Conservation (phyloP, 1,284 basidiomycete genomes). For the Boletus subluridellus region DNA sequence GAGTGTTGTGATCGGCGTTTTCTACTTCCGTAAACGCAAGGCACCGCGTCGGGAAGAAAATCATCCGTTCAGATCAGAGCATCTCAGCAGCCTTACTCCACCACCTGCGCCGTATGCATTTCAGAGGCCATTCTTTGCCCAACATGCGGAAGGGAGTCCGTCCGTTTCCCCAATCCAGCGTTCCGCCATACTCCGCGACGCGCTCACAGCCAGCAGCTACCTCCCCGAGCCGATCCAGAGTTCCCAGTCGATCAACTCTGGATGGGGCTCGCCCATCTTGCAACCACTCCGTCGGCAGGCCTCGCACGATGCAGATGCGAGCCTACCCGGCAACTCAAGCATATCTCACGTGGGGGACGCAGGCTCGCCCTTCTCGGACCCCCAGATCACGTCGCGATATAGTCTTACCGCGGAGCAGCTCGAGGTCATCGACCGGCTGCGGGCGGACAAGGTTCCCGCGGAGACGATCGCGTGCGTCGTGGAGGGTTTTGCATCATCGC, state of each 20-base stretch:
- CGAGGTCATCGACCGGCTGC: constrained; percentile 13
- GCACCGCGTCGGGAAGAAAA: not conserved
- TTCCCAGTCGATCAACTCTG: not conserved
- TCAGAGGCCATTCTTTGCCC: not conserved
- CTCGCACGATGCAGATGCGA: not conserved
- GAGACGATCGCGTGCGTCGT: constrained; percentile 22
- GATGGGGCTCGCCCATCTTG: not conserved
- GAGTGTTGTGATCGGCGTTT: constrained; percentile 4
- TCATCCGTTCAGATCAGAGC: constrained; percentile 8
- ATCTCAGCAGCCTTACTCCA: not conserved
- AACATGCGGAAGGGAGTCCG: not conserved
- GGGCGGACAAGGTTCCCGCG: constrained; percentile 5
- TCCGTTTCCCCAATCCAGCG: constrained; percentile 8
- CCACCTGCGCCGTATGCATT: not conserved
- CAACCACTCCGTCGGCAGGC: constrained; percentile 2
- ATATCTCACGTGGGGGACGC: not conserved
- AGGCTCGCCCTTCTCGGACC: not conserved
- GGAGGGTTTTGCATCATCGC: constrained; percentile 5
- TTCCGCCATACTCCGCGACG: constrained; percentile 16
- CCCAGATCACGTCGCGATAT: not conserved
- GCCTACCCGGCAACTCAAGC: not conserved
- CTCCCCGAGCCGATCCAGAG: not conserved
- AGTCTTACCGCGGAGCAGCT: constrained; percentile 15
- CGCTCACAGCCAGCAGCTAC: not conserved
- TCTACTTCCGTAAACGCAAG: constrained; percentile 10